Base-by-base conservation (phyloP, 1,139 yeast species). In the Ogataea hybrid region DNA sequence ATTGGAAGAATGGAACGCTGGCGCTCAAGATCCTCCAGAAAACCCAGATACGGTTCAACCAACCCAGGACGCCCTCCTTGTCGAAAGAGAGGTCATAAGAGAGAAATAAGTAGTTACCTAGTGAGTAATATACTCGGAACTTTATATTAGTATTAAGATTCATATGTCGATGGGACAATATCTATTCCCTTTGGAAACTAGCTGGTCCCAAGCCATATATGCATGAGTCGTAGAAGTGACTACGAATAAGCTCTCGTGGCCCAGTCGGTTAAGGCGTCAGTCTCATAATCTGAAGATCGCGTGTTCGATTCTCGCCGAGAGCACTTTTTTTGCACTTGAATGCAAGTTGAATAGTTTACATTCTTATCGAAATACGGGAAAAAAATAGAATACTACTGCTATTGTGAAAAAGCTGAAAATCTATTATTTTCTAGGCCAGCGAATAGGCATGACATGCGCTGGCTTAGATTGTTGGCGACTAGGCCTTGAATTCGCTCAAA, bases 1-100 rank as follows among this genome's bases (percentile, higher is more conserved):
- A 61, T 69, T 84, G 61, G 69, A 68, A 6, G 90, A 83, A 62
- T 83, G 90, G 90, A 81, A 81, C 41, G 32, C 32, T 1, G 46
- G 44, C 34, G 62, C 60, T 16, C 38, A 52, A 12, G 63, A 57
- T 25, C 25, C 31, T 3, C 46, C 51, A 5, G 34, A 28, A 17
- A 28, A 53, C 20, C 44, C 50, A 25, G 47, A 46, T 5, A 35
- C 28, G 8, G 32, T 41, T 9, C 57, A 46, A 34, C 51, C 47
- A 22, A 41, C 49, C 8, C 35, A 38, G 5, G 50, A 47, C 3
- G 57, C 54, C 10, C 43, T 51, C 6, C 39, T 55, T 11, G 39
- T 37, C 3, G 39, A 49, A 28, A 51, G 44, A n/a, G 54, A 49
- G 36, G 36, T 43, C 9, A 18, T 43, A 3, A 34, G 25, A 4